Base-by-base conservation (phyloP, 306 rosid species). In the Acacia crassicarpa region DNA sequence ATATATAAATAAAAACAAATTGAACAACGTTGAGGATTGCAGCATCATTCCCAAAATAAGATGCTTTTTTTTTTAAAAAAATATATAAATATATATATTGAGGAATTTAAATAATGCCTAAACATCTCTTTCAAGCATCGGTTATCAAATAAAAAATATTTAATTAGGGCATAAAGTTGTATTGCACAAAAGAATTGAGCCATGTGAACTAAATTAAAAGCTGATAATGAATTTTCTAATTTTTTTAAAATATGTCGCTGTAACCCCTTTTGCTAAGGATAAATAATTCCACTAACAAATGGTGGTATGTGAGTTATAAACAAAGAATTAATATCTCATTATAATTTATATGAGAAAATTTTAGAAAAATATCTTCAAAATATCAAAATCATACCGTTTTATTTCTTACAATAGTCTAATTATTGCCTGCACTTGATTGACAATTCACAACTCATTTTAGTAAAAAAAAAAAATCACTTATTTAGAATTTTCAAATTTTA, bases 21-120 rank as follows among this genome's bases (percentile, higher is more conserved):
- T 63, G 44, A 78, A 65, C 58, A 38, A 16, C 67, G 51, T 38
- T 41, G 32, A 75, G 67, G 49, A 56, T 8, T 38, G 75, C 67
- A 65, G 79, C 84, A 63, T 63, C 84, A 63, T 63, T 15, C 75
- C 67, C 67, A 48, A 49, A 81, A 66, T 66, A 25, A 27, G 76
- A 82, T 82, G 68, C 74, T 63, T 43, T 30, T 63, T 25, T 63
- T 6, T 14, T n/a, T n/a, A n/a, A n/a, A n/a, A n/a, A n/a, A n/a
- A n/a, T n/a, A n/a, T n/a, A n/a, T n/a, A n/a, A n/a, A n/a, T n/a
- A n/a, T n/a, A n/a, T n/a, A n/a, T n/a, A n/a, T n/a, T 22, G 10
- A 58, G 1, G 30, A 9, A 22, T n/a, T 20, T 58, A 9, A 58
- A 22, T 59, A 22, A 59, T 22, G 9, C n/a, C 9, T 63, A 7